A percentile compares a stretch with the other conserved stretches of the same genome.
Evolutionary conservation across 2,329 filamentous ascomycete genomes (phyloP).

Genomic region (Cladophialophora bantiana): DNA sequence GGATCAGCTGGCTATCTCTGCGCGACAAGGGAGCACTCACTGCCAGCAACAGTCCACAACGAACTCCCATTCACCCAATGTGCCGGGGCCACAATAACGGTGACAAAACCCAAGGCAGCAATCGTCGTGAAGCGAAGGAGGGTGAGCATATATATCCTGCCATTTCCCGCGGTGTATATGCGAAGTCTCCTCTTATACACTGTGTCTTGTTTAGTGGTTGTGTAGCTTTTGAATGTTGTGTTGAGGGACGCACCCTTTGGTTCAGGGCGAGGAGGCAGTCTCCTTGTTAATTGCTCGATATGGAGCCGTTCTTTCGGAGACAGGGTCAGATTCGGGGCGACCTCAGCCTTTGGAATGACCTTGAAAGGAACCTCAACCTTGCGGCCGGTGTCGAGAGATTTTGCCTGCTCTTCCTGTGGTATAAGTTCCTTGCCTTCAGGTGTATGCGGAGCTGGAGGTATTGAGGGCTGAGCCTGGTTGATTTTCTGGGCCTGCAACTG

Average conservation of each 20-base stretch:
- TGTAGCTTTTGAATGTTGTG: not conserved
- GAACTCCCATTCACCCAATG: slow-evolving; percentile 57
- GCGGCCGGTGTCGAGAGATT: slow-evolving; percentile 31
- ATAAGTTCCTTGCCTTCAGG: slow-evolving; percentile 28
- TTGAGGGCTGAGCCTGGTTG: not conserved
- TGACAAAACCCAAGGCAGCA: slow-evolving; percentile 71
- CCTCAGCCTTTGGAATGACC: slow-evolving; percentile 39
- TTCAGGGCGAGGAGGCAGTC: slow-evolving; percentile 30
- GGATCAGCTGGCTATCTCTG: slow-evolving; percentile 7
- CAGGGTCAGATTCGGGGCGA: slow-evolving; percentile 37
- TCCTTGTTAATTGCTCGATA: slow-evolving; percentile 39
- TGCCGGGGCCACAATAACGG: slow-evolving; percentile 67
- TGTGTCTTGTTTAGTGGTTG: slow-evolving; percentile 20
- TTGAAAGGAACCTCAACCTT: slow-evolving; percentile 37
- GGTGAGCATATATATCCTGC: slow-evolving; percentile 71
- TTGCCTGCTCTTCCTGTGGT: slow-evolving; percentile 26
- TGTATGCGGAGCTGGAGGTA: slow-evolving; percentile 3
- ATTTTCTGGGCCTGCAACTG: slow-evolving; percentile 26
- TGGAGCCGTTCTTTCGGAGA: slow-evolving; percentile 40
- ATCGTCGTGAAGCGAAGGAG: slow-evolving; percentile 75
- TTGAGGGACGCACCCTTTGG: slow-evolving; percentile 26
- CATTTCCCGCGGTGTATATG: slow-evolving; percentile 77
- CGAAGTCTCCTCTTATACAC: slow-evolving; percentile 60
- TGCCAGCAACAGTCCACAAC: slow-evolving; percentile 31
- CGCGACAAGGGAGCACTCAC: slow-evolving; percentile 20